Base-by-base conservation (phyloP, 2,329 filamentous ascomycete species). In the Microdochium trichocladiopsis region DNA sequence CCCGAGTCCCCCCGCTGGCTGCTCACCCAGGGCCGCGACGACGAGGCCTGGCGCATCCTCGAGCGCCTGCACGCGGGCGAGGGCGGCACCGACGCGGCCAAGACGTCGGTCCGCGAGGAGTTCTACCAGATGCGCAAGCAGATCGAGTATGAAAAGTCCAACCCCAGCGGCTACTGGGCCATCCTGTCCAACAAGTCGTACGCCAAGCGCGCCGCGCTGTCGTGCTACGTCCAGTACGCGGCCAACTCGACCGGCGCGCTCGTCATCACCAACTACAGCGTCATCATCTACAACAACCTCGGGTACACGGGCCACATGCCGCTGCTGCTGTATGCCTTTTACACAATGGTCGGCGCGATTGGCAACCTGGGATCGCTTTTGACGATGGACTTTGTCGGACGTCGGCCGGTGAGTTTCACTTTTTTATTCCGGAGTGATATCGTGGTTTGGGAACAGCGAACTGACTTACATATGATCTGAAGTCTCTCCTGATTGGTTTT, bases 91-190 rank as follows among this genome's bases (percentile, higher is more conserved):
- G 71, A 74, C 53, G 60, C 62, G 0, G 55, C 69, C 10, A 63
- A 72, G 49, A 53, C 61, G n/a, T 57, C 64, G 48, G 72, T 71
- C 11, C 58, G 59, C 12, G 68, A 69, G 50, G 72, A 75, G 53
- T 74, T 72, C 57, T 69, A 68, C 55, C 66, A 71, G 49, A 74
- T 75, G 60, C 65, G 68, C 55, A 69, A 70, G 52, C 73, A 76
- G 56, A 61, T 69, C 50, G 69, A 71, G 47, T 58, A 70, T n/a
- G 71, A 74, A 51, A 59, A 59, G 9, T 36, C 58, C 64, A 25
- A 65, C 68, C 51, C 58, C 58, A 25, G 56, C 60, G 37, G 60
- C 54, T 12, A 64, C 57, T n/a, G 63, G 66, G 9, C 58, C 57
- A 61, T 76, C 25, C 70, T 75, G 60, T 66, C 65, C 25, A 73